Conservation (phyloP, 306 rosid genomes). For the Alnus glutinosa region DNA sequence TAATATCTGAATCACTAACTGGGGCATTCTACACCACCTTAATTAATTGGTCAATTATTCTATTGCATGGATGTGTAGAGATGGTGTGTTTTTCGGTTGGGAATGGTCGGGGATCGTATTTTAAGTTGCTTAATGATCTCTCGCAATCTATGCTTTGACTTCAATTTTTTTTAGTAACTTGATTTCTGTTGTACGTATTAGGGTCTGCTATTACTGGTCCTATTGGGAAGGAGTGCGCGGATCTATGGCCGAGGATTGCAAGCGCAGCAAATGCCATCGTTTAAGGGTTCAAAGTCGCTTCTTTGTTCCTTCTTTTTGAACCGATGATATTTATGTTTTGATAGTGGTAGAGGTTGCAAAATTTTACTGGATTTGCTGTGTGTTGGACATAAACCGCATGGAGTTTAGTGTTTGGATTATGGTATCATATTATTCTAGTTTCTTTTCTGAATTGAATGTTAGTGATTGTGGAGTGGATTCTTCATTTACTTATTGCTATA, state of each 20-base stretch:
- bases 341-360: neutral
- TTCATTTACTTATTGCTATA: neutral
- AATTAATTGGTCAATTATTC: no score
- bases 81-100: neutral
- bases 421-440: neutral
- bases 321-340: neutral
- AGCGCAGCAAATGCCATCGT: slow-evolving; percentile 63
- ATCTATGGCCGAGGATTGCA: slow-evolving; percentile 60
- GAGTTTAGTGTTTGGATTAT: neutral
- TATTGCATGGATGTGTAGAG: neutral
- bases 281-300: slow-evolving; percentile 4
- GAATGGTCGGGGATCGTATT: neutral
- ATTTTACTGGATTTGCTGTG: slow-evolving; percentile 11
- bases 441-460: neutral
- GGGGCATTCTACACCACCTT: neutral
- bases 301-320: neutral
- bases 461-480: no score
- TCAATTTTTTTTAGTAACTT: neutral
- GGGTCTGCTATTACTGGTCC: slow-evolving; percentile 67
- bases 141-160: neutral
- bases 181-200: slow-evolving; percentile 8
- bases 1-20: neutral
- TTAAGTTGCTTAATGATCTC: neutral
- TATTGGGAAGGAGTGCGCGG: slow-evolving; percentile 66
- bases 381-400: neutral